Base-by-base conservation (phyloP, 257 asterid species). In the Hygrophila difformis region DNA sequence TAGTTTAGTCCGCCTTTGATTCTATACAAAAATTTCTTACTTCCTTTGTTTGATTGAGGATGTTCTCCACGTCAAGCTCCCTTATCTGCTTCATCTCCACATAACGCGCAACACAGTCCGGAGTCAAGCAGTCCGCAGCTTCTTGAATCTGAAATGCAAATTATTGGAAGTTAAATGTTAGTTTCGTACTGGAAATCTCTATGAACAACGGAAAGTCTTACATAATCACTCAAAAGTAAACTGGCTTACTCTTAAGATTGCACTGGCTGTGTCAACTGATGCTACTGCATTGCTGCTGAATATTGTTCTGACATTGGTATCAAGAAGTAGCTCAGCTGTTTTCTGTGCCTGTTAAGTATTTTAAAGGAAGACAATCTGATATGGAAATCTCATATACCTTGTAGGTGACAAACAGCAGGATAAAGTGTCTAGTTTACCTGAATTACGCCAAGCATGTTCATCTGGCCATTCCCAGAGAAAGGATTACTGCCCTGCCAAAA, bases 101-200 rank as follows among this genome's bases (percentile, higher is more conserved):
- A 51, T 73, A 69, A 40, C 87, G 87, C 3, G 94, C 85, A 29
- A 71, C 65, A 60, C 85, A 73, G 45, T 88, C 95, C 18, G 95
- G 94, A 20, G 93, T 86, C 49, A 84, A 72, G 76, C 92, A 81
- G 59, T 84, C 89, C 17, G 96, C 97, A 46, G 97, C 96, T 66
- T 84, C 94, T 85, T 82, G 97, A 58, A 89, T 81, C 96, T 88
- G 67, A 28, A n/a, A 51, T 15, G 14, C 55, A 26, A 47, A 40
- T 18, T 15, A 22, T 29, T 13, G 3, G 34, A 57, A 14, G 44
- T 49, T n/a, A 48, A n/a, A 15, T 52, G 50, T 45, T 28, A 29
- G n/a, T 41, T 39, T 40, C 13, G 23, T 28, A 37, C 2, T 17
- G 29, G 45, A 18, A 55, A 6, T 39, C 12, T 34, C 17, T 7